Percentiles rank a stretch among this genome's conserved stretches.
phyloP scores from a whole-genome alignment of 345 rosid genomes.

The Draba incana region DNA sequence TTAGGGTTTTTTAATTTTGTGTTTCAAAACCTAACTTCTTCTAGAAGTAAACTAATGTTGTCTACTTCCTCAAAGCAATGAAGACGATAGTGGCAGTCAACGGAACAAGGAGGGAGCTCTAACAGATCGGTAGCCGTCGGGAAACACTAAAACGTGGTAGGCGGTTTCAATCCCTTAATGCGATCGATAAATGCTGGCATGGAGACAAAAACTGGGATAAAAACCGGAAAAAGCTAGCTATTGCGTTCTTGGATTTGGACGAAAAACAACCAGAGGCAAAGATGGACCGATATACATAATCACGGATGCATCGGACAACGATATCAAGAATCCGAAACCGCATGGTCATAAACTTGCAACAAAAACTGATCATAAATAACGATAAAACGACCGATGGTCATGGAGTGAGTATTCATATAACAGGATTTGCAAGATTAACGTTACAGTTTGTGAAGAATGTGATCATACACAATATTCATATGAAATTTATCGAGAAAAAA shows the following conservation, averaged over 20 bases:
- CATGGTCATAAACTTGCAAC: constrained; percentile 68
- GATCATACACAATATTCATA: constrained; percentile 66
- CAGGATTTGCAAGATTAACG: constrained; percentile 66
- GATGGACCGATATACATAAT: constrained; percentile 59
- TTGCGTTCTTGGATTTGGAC: constrained; percentile 79
- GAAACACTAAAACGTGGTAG: constrained; percentile 30
- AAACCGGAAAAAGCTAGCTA: constrained; percentile 59
- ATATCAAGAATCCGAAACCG: constrained; percentile 55
- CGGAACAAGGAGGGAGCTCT: constrained; percentile 56
- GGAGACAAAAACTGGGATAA: constrained; percentile 55
- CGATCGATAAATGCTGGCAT: constrained; percentile 69
- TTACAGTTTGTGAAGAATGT: constrained; percentile 67
- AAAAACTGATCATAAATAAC: constrained; percentile 57
- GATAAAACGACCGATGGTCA: constrained; percentile 81
- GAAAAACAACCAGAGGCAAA: constrained; percentile 63
- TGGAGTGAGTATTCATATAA: constrained; percentile 62
- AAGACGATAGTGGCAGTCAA: constrained; percentile 38
- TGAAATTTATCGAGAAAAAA: constrained; percentile 47
- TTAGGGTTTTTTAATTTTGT: constrained; percentile 6
- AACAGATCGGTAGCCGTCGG: constrained; percentile 24
- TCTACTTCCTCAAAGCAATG: constrained; percentile 28
- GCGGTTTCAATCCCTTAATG: constrained; percentile 53
- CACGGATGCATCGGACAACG: constrained; percentile 55
- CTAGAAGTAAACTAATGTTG: not conserved
- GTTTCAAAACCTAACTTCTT: constrained; percentile 13